These are phyloP conservation scores for Yamadazyma friedrichii DNA, from an alignment of 1,139 yeast species.

Conservation along the genomic window DNA sequence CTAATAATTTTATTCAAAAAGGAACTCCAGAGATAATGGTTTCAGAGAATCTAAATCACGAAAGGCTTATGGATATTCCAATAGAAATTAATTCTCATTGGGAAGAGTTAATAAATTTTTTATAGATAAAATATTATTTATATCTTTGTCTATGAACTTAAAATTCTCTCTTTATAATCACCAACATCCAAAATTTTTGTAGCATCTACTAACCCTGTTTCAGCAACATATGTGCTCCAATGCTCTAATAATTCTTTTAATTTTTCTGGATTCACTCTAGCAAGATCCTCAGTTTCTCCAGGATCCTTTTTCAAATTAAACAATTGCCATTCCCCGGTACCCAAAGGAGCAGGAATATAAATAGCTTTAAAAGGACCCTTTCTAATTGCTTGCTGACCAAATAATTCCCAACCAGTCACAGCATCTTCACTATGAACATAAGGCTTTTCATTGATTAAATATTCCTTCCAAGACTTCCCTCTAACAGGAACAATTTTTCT, in stretches of 20 bases:
- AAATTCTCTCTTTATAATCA: background rate
- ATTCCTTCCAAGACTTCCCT: slow-evolving; percentile 43
- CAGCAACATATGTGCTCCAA: slow-evolving; percentile 56
- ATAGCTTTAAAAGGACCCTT: slow-evolving; percentile 51
- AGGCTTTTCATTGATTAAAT: slow-evolving; percentile 23
- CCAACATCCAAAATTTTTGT: background rate
- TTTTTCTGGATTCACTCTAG: slow-evolving; percentile 28
- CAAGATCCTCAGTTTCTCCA: slow-evolving; percentile 47
- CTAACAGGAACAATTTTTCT: slow-evolving; percentile 37
- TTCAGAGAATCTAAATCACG: too few species aligned
- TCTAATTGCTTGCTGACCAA: slow-evolving; percentile 55
- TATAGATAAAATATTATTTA: too few species aligned
- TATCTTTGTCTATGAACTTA: slow-evolving; percentile 3
- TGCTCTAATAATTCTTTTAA: slow-evolving; percentile 41
- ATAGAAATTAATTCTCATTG: slow-evolving; percentile 8
- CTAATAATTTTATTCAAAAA: slow-evolving; percentile 5
- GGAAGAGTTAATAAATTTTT: slow-evolving; percentile 7
- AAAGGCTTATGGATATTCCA: slow-evolving; percentile 5
- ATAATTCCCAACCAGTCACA: slow-evolving; percentile 59
- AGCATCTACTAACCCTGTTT: slow-evolving; percentile 19
- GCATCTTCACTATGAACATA: slow-evolving; percentile 43
- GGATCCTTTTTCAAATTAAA: slow-evolving; percentile 44
- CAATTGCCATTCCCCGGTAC: slow-evolving; percentile 51
- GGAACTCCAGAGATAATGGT: background rate
- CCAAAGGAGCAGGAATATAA: slow-evolving; percentile 48